These are phyloP conservation scores for Acacia acuminata DNA, from an alignment of 306 rosid genomes.

Conservation along the genomic window DNA sequence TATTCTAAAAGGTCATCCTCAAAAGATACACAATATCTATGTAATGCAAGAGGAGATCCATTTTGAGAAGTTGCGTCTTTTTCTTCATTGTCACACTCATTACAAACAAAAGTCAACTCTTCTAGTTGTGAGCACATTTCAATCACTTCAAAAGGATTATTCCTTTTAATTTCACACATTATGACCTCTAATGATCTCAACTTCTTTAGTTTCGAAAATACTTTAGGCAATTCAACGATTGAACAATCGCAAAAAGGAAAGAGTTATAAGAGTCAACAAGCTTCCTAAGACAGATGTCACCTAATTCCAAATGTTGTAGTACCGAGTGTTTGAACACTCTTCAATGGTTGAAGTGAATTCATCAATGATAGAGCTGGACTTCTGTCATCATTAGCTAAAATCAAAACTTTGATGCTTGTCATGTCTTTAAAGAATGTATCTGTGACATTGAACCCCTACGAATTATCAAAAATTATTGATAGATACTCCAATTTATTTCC, in stretches of 20 bases:
- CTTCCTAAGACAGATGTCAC: conserved; percentile 10
- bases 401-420: conserved; percentile 17
- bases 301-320: fast-evolving
- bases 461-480: not conserved
- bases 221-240: conserved; percentile 19
- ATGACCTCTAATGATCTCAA: conserved; percentile 22
- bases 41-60: not conserved
- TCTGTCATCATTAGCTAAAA: not conserved
- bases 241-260: not conserved
- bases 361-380: not conserved
- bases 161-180: not conserved
- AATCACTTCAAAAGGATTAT: conserved; percentile 28
- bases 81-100: not conserved
- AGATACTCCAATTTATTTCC: no score
- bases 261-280: conserved; percentile 20
- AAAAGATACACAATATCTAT: not conserved
- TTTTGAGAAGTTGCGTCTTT: not conserved
- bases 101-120: conserved; percentile 2
- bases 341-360: not conserved
- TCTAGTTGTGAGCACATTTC: conserved; percentile 17
- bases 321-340: not conserved
- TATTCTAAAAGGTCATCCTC: not conserved
- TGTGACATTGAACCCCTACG: not conserved
- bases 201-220: not conserved
- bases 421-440: conserved; percentile 2